Percentiles rank a stretch among this genome's conserved stretches.
These are phyloP conservation scores for Annulohypoxylon bovei DNA, from an alignment of 495 filamentous ascomycete species.

Conservation along the genomic window DNA sequence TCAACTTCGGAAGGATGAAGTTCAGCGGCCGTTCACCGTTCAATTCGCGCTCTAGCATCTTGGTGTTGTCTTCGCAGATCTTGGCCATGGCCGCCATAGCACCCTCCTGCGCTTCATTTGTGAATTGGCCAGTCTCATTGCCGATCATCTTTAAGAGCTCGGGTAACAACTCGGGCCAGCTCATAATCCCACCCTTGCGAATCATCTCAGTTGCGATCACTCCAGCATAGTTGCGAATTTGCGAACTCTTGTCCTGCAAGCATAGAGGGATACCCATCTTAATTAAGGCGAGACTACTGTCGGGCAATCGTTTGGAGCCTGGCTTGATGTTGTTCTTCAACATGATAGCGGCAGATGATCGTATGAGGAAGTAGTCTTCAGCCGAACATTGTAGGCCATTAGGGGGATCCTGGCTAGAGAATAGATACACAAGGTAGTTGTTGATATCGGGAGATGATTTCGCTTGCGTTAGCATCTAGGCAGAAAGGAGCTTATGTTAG, in stretches of 20 bases:
- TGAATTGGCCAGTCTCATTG: constrained; percentile 73
- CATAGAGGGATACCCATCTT: constrained; percentile 79
- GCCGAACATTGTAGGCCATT: constrained; percentile 63
- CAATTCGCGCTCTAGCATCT: constrained; percentile 84
- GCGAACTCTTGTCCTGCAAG: constrained; percentile 80
- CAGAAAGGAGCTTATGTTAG: constrained; percentile 38
- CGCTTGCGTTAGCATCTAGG: constrained; percentile 92
- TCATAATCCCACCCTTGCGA: constrained; percentile 81
- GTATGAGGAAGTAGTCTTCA: constrained; percentile 74
- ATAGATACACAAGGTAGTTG: constrained; percentile 94
- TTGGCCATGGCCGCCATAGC: constrained; percentile 92
- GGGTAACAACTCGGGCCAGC: constrained; percentile 90
- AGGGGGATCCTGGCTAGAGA: constrained; percentile 74
- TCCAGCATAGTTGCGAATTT: constrained; percentile 88
- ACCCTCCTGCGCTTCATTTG: constrained; percentile 82
- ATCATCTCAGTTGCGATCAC: constrained; percentile 97
- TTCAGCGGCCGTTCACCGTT: constrained; percentile 85
- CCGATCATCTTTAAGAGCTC: constrained; percentile 79
- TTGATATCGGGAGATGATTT: constrained; percentile 92
- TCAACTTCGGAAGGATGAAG: constrained; percentile 89
- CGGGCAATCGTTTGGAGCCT: constrained; percentile 75
- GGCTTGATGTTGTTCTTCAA: constrained; percentile 90
- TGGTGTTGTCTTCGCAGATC: constrained; percentile 96
- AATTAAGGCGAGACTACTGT: constrained; percentile 74
- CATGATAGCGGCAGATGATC: constrained; percentile 89